phyloP scores from a whole-genome alignment of 2,329 filamentous ascomycete species.

The Fusarium oxysporum region DNA sequence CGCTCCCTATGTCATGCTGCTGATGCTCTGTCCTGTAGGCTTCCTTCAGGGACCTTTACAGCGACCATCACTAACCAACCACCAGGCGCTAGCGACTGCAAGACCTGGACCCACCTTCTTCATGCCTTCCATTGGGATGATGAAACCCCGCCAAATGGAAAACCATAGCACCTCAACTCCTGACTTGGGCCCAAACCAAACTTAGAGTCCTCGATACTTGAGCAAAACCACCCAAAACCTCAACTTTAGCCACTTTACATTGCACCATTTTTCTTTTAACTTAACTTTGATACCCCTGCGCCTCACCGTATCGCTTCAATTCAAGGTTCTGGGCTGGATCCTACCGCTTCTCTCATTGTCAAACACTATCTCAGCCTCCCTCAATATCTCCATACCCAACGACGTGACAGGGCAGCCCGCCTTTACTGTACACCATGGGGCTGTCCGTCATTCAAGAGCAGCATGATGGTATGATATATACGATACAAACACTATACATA shows the following conservation, averaged over 20 bases:
- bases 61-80: constrained; percentile 36
- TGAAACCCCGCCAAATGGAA: constrained; percentile 45
- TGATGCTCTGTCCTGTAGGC: background rate
- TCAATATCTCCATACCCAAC: constrained; percentile 26
- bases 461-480: constrained; percentile 59
- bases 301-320: constrained; percentile 8
- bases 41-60: constrained; percentile 4
- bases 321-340: background rate
- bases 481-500: background rate
- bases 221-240: background rate
- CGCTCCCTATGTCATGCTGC: constrained; percentile 7
- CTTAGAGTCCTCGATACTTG: constrained; percentile 18
- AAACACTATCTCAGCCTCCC: background rate
- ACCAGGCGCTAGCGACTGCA: constrained; percentile 11
- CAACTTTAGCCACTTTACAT: constrained; percentile 13
- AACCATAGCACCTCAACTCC: constrained; percentile 29
- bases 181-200: constrained; percentile 36
- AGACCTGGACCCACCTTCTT: constrained; percentile 23
- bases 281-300: constrained; percentile 31
- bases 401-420: constrained; percentile 44
- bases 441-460: constrained; percentile 88
- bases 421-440: constrained; percentile 72
- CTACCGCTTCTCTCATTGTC: constrained; percentile 8
- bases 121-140: constrained; percentile 23
- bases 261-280: constrained; percentile 15